These are phyloP conservation scores for Penicillium antarcticum DNA, from an alignment of 495 filamentous ascomycete species.

Conservation along the genomic window DNA sequence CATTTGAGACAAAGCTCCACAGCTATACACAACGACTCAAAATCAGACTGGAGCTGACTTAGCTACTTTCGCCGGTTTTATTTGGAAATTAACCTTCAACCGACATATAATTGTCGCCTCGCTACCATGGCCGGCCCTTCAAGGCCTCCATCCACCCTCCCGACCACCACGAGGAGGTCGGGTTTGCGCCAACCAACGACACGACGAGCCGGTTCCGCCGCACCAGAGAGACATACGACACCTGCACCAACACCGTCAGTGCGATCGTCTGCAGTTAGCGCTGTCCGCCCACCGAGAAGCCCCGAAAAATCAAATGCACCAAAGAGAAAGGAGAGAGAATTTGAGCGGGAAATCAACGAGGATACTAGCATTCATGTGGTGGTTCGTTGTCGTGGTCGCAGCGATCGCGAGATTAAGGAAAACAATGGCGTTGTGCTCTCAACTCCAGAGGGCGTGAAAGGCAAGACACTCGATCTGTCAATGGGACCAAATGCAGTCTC, in stretches of 20 bases:
- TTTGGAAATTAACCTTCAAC: neutral
- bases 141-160: slow-evolving; percentile 49
- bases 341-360: slow-evolving; percentile 65
- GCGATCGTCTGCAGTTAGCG: slow-evolving; percentile 45
- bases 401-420: slow-evolving; percentile 85
- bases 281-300: slow-evolving; percentile 37
- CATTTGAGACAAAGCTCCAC: slow-evolving; percentile 23
- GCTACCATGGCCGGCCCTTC: slow-evolving; percentile 51
- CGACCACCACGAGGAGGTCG: slow-evolving; percentile 48
- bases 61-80: neutral
- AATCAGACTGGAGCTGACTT: slow-evolving; percentile 1
- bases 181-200: slow-evolving; percentile 54
- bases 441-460: slow-evolving; percentile 75
- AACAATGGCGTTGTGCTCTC: slow-evolving; percentile 89
- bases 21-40: slow-evolving; percentile 12
- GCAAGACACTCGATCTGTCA: slow-evolving; percentile 76
- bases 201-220: slow-evolving; percentile 31
- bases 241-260: slow-evolving; percentile 64
- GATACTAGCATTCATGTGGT: slow-evolving; percentile 98
- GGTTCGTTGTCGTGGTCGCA: slow-evolving; percentile 88
- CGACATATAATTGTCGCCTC: neutral
- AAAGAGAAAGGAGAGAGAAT: slow-evolving; percentile 82
- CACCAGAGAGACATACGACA: slow-evolving; percentile 50
- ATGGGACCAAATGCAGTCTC: slow-evolving; percentile 91
- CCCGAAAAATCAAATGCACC: slow-evolving; percentile 38